Conservation (phyloP, 75 land plant genomes). For the Sequoiadendron giganteum region DNA sequence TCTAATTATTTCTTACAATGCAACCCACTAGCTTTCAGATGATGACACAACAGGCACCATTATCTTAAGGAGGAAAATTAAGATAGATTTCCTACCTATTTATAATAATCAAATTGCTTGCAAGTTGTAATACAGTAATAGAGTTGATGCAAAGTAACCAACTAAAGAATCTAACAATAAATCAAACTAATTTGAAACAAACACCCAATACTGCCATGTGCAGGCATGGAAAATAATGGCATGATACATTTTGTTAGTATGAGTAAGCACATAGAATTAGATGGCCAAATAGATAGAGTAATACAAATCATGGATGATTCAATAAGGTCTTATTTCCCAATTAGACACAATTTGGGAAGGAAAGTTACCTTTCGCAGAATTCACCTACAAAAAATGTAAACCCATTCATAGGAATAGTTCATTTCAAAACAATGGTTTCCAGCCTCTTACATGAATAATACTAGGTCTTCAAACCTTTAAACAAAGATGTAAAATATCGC, state of each 20-base stretch:
- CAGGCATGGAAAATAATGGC: neutral
- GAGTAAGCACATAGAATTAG: neutral
- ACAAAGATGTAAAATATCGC: too few relatives aligned
- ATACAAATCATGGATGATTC: neutral
- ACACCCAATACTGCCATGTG: neutral
- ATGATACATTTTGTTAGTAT: neutral
- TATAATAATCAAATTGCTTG: neutral
- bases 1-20: neutral
- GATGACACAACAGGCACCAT: neutral
- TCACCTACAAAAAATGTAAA: too few relatives aligned
- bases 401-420: too few relatives aligned
- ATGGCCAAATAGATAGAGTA: neutral
- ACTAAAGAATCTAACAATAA: neutral
- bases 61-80: neutral
- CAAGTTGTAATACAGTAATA: neutral
- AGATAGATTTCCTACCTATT: neutral
- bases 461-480: too few relatives aligned
- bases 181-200: neutral
- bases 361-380: neutral
- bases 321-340: too few relatives aligned
- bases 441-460: too few relatives aligned
- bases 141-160: neutral
- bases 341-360: neutral
- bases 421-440: too few relatives aligned
- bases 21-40: neutral